A percentile compares a stretch with the other conserved stretches of the same genome.
phyloP scores from a whole-genome alignment of 2,329 filamentous ascomycete species.

The Aureobasidium zeae region DNA sequence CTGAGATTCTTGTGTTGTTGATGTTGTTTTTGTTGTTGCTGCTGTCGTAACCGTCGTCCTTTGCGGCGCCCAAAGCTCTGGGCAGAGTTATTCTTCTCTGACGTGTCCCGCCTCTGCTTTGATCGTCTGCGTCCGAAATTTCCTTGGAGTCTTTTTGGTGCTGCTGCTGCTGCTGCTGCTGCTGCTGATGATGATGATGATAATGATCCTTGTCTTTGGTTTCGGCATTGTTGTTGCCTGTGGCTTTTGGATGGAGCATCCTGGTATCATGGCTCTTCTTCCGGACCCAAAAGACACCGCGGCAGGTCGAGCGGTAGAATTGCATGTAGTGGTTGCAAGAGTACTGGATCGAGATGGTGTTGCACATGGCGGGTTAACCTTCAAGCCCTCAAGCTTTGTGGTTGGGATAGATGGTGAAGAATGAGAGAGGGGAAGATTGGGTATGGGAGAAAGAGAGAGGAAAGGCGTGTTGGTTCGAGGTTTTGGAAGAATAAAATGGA shows the following conservation, averaged over 20 bases:
- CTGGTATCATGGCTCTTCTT: background rate
- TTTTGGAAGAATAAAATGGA: no score
- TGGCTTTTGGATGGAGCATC: no score
- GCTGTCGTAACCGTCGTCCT: background rate
- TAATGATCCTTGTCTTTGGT: no score
- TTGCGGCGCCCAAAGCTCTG: background rate
- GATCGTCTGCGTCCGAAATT: background rate
- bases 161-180: background rate
- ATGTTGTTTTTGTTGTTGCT: background rate
- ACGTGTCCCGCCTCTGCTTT: background rate
- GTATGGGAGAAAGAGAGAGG: background rate
- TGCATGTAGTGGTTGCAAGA: slow-evolving; percentile 6
- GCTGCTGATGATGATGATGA: no score
- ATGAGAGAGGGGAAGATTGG: background rate
- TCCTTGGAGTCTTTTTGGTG: background rate
- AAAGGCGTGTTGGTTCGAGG: no score
- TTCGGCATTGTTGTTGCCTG: no score
- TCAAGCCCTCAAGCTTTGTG: no score
- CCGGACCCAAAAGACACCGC: slow-evolving; percentile 2
- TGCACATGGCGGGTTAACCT: slow-evolving; percentile 5
- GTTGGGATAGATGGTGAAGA: no score
- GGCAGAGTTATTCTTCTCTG: background rate
- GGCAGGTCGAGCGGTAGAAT: slow-evolving; percentile 10
- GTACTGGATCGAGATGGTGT: slow-evolving; percentile 3
- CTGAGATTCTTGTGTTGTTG: background rate